Base-by-base conservation (phyloP, 2,329 filamentous ascomycete species). In the Bipolaris sorokiniana region DNA sequence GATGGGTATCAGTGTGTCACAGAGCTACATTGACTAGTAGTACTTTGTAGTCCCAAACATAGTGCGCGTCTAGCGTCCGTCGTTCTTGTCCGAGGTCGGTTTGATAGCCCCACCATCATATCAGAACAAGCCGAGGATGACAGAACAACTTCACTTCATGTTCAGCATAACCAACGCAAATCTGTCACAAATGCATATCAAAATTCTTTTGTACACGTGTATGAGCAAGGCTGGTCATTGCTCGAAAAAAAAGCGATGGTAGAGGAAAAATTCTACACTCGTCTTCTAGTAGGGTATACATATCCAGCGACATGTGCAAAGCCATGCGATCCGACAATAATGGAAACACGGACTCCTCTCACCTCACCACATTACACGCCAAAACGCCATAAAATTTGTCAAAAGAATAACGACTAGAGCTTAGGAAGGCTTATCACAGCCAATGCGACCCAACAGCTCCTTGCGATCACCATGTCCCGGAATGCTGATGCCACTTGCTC, bases 401-500 rank as follows among this genome's bases (percentile, higher is more conserved):
- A 31, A 10, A 42, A 45, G 13, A 36, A 36, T 20, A 18, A 7
- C 16, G 37, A 20, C 15, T 9, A 22, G 10, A 42, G 31, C 31
- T 22, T 33, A 57, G 6, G 44, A 48, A 40, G 77, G 89, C 81
- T 92, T 92, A 76, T 92, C 90, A 75, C 91, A 95, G 47, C 91
- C 91, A 70, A 95, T 95, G 51, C 91, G 83, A 42, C 90, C 90
- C 51, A 95, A 82, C 64, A 95, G 80, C 74, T 93, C 91, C 80
- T 94, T 95, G 66, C 88, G 85, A 75, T 91, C 89, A 67, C 88
- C 88, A 75, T 89, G 87, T 22, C 89, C 85, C 16, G 86, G 84
- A 51, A 92, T 82, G 68, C 87, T 90, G 67, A 90, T 79, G 4
- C 75, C 78, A 50, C 76, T 79, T 5, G 76, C 63, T 18, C 75